Evolutionary conservation across 1,284 basidiomycete genomes (phyloP).

Genomic region (Pseudozyma sp.): DNA sequence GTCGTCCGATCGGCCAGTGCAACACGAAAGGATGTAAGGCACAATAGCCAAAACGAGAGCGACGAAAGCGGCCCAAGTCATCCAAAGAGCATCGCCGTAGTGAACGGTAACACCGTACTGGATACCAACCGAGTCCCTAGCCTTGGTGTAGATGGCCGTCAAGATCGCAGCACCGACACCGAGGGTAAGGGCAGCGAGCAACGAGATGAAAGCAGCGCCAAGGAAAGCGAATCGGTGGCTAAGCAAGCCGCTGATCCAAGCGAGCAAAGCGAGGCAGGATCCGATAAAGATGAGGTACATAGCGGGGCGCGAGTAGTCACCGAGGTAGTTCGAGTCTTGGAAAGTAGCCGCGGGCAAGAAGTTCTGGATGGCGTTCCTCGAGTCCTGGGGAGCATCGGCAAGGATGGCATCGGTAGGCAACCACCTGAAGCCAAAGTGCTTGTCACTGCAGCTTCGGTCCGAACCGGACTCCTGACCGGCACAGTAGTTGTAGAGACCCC

Average conservation of each 20-base stretch:
- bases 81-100: constrained; percentile 66
- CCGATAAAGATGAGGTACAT: constrained; percentile 65
- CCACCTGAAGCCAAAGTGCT: constrained; percentile 55
- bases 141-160: constrained; percentile 61
- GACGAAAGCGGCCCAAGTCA: constrained; percentile 62
- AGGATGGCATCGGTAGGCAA: constrained; percentile 44
- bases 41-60: constrained; percentile 55
- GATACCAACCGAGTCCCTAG: constrained; percentile 35
- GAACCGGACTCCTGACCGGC: constrained; percentile 32
- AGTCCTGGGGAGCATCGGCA: constrained; percentile 33
- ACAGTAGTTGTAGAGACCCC: constrained; percentile 64
- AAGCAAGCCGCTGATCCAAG: constrained; percentile 60
- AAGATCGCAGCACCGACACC: constrained; percentile 60
- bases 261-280: constrained; percentile 59
- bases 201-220: constrained; percentile 54
- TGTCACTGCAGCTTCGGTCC: constrained; percentile 32
- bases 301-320: constrained; percentile 53
- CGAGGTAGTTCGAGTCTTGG: constrained; percentile 48
- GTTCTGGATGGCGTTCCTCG: constrained; percentile 19
- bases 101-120: constrained; percentile 40
- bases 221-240: constrained; percentile 62
- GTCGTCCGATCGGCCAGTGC: constrained; percentile 48
- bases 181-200: constrained; percentile 54
- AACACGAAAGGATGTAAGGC: constrained; percentile 53
- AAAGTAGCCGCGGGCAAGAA: constrained; percentile 47